Evolutionary conservation across 345 rosid genomes (phyloP), one percentile per base, ranked within the genome.

Genomic region (Eucalyptus grandis): DNA sequence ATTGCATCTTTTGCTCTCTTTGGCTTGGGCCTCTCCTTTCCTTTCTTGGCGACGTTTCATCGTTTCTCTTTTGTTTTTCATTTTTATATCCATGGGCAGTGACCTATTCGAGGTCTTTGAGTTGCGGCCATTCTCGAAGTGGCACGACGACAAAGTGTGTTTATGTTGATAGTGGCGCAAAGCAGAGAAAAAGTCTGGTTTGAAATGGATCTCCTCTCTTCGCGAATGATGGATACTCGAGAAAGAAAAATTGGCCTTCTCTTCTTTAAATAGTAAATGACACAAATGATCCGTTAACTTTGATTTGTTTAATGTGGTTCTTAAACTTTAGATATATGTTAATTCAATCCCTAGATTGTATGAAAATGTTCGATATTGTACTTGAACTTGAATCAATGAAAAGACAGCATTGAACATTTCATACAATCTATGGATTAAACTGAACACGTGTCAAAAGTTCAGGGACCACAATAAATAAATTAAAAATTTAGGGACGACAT

Each of bases 401-500:
- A 56, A 24, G 13, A 56, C 13, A 24, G 24, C 6, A 24, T 56
- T 56, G 27, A 24, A 56, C 12, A 56, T 56, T 56, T 9, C 12
- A 56, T 56, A 4, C 1, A 4, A 0, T 56, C 9, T 24, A 56
- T 56, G 62, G 62, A 24, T 22, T 24, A 56, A 56, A 56, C 10
- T 56, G 30, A 24, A 56, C 1, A 22, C 4, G 6, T 56, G 30
- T 24, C 3, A 10, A 56, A 56, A 24, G 62, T 56, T 56, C 6
- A 24, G 2, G 1, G 1, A 24, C 2, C 3, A 5, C 3, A 9
- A 2, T 56, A 56, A 56, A 56, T 24, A 56, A 56, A 56, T 56
- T 56, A 56, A 56, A 56, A 56, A 10, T 56, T 56, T 0, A 24
- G 0, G 1, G 0, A 56, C 4, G 6, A 24, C 6, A 24, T 56